phyloP scores from a whole-genome alignment of 208 protist genomes.

The Trypanosoma vivax region DNA sequence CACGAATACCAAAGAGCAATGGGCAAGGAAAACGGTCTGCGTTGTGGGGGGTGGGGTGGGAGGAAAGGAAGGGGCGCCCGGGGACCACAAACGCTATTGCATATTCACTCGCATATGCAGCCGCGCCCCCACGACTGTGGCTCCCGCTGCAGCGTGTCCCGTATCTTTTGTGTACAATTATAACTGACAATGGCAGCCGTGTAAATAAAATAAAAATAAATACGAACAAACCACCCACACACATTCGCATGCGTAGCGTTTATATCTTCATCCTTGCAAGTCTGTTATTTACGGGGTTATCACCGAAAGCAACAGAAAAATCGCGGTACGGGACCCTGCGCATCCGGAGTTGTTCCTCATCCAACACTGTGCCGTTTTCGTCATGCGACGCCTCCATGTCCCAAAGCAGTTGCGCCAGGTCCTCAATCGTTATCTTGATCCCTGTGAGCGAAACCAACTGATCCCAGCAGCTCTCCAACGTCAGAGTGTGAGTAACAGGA shows the following conservation, averaged over 20 bases:
- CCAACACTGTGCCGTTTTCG: background rate
- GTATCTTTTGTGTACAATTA: background rate
- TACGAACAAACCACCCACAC: background rate
- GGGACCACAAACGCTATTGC: too few relatives aligned
- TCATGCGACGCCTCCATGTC: constrained; percentile 17
- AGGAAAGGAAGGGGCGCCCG: too few relatives aligned
- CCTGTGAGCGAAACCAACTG: constrained; percentile 66
- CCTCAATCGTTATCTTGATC: constrained; percentile 38
- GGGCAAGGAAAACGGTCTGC: too few relatives aligned
- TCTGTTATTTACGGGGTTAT: constrained; percentile 27
- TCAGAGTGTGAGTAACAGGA: constrained; percentile 27
- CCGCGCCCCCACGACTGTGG: too few relatives aligned
- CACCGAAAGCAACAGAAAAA: constrained; percentile 62
- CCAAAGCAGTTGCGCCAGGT: constrained; percentile 66
- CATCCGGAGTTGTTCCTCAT: constrained; percentile 18
- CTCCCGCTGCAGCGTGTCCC: background rate
- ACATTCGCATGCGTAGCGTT: background rate
- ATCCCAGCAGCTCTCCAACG: constrained; percentile 46
- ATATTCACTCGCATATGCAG: too few relatives aligned
- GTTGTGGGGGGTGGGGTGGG: too few relatives aligned
- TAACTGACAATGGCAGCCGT: background rate
- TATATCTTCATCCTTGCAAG: constrained; percentile 56
- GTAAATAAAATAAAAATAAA: constrained; percentile 1
- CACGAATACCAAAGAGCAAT: too few relatives aligned
- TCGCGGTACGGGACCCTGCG: constrained; percentile 46